Conservation (phyloP, 805 yeast genomes). For the Scheffersomyces ergatensis region DNA sequence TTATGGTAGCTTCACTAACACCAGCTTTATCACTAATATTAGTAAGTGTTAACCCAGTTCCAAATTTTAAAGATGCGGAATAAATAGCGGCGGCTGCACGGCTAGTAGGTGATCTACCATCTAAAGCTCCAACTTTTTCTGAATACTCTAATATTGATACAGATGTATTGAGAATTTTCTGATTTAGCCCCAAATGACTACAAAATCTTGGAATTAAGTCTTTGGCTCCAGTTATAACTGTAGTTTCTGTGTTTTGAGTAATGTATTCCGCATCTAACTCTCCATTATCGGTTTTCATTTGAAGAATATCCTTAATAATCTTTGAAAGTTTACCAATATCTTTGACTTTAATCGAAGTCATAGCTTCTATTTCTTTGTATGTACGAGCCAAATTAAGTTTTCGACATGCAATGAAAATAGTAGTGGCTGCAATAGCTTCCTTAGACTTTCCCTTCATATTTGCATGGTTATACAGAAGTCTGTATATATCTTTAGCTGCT, state of each 20-base stretch:
- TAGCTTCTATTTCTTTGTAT: constrained; percentile 90
- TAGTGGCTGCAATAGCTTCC: constrained; percentile 93
- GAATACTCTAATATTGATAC: constrained; percentile 87
- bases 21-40: constrained; percentile 91
- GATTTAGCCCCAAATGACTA: constrained; percentile 82
- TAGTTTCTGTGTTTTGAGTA: constrained; percentile 18
- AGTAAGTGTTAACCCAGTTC: constrained; percentile 49
- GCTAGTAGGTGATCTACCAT: constrained; percentile 94
- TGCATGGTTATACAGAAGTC: constrained; percentile 82
- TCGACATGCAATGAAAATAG: constrained; percentile 89
- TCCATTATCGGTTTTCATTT: constrained; percentile 45
- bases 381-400: constrained; percentile 91
- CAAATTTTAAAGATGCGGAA: constrained; percentile 67
- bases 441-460: constrained; percentile 84
- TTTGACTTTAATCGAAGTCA: constrained; percentile 87
- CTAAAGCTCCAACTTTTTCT: constrained; percentile 86
- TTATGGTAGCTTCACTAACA: constrained; percentile 94
- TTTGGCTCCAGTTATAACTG: constrained; percentile 83
- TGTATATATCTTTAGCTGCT: constrained; percentile 94
- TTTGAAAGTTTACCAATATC: constrained; percentile 90
- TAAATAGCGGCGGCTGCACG: constrained; percentile 96
- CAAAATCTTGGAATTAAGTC: constrained; percentile 93
- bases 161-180: constrained; percentile 88
- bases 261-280: too few species aligned
- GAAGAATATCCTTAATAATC: constrained; percentile 60